Evolutionary conservation across 345 rosid genomes (phyloP).

Genomic region (Euphorbia lathyris): DNA sequence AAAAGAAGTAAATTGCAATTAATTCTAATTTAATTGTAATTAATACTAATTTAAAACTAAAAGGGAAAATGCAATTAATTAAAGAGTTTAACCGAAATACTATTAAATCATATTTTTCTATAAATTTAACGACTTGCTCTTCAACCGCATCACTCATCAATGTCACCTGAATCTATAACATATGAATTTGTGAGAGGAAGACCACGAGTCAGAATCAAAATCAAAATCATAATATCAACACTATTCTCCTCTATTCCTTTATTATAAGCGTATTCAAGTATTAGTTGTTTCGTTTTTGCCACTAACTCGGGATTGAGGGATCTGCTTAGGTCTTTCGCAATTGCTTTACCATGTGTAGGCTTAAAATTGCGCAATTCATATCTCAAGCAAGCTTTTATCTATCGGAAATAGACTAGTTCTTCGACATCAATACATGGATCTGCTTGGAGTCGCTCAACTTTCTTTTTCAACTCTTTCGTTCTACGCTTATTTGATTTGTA

Average conservation of each 20-base stretch:
- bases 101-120: too few relatives aligned
- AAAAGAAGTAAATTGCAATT: too few relatives aligned
- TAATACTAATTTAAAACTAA: too few relatives aligned
- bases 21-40: too few relatives aligned
- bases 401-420: slow-evolving; percentile 75
- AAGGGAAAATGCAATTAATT: too few relatives aligned
- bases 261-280: slow-evolving; percentile 64
- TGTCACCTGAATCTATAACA: slow-evolving; percentile 53
- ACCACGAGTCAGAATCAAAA: slow-evolving; percentile 61
- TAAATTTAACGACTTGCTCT: too few relatives aligned
- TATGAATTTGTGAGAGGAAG: slow-evolving; percentile 50
- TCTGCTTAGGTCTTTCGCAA: slow-evolving; percentile 78
- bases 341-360: slow-evolving; percentile 58
- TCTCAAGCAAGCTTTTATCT: slow-evolving; percentile 90
- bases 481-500: slow-evolving; percentile 39
- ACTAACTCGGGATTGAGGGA: slow-evolving; percentile 74
- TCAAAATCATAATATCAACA: slow-evolving; percentile 24
- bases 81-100: too few relatives aligned
- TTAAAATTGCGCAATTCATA: slow-evolving; percentile 73
- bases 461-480: slow-evolving; percentile 52
- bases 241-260: slow-evolving; percentile 44
- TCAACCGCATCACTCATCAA: too few relatives aligned
- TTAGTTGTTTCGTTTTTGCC: slow-evolving; percentile 69
- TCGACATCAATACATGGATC: slow-evolving; percentile 67
- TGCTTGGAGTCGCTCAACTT: slow-evolving; percentile 63